Base-by-base conservation (phyloP, 352 stramenopile species). In the Phytopythium helicoides region DNA sequence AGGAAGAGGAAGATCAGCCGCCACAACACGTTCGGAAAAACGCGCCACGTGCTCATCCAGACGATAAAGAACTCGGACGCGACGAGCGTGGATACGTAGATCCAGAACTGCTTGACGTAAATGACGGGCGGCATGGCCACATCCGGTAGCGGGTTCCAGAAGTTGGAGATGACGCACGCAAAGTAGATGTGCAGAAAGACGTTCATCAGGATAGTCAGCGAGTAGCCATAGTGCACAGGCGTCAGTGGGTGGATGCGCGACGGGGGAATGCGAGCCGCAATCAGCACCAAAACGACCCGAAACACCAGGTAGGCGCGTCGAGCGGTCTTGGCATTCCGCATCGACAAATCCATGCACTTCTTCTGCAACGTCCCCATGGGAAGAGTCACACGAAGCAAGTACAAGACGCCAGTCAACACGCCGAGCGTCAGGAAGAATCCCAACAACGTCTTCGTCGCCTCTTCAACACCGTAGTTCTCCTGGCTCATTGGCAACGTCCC, bases 11-110 rank as follows among this genome's bases (percentile, higher is more conserved):
- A 66, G 46, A 93, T 71, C 34, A 93, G 59, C 15, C 83, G 73
- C 77, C 72, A 90, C 11, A 92, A 46, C 34, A 94, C 69, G 44
- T 92, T 94, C 34, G 73, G 59, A 50, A 91, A 94, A 35, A 92
- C 58, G 42, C 54, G 66, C 81, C 81, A 94, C 38, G 83, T 89
- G 65, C 81, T 92, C 45, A 89, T 65, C 81, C 73, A 92, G 22
- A 94, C 76, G 58, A 90, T 67, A 39, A 75, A 76, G 44, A 88
- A 70, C 54, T 94, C 81, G 21, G 72, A 71, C 18, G 50, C 52
- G 15, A 59, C 37, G 11, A 72, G 75, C 35, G 66, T 26, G 19
- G 62, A 74, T 18, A 89, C 79, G 47, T 81, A 87, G 1, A 72
- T 40, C 84, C 84, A 94, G 63, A 92, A 94, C 14, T 52, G 61